Evolutionary conservation across 1,284 basidiomycete genomes (phyloP), one percentile per base, ranked within the genome.

Genomic region (Ganoderma lucidum): DNA sequence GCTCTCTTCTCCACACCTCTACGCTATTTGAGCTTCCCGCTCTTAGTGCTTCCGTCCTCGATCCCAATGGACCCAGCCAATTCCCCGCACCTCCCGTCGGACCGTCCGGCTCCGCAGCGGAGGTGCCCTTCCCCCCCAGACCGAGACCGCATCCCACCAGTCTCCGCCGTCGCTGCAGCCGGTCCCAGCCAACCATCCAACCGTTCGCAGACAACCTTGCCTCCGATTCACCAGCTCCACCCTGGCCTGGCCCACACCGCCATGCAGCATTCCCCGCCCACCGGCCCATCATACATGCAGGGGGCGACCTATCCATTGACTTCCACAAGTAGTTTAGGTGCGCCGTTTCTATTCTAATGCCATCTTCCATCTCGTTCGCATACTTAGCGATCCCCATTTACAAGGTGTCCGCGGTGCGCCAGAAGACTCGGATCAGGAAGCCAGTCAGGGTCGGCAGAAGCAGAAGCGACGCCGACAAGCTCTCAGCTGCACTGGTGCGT

Each of bases 391-490:
- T 53, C 37, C 62, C 9, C 19, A 53, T 44, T 42, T 28, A 23
- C 41, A 66, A 76, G 78, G 75, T 35, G 65, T 72, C 55, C 75
- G 74, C 30, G 68, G 70, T 28, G 73, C 71, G 32, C 73, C 75
- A 10, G 77, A 79, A 59, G 88, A 89, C 45, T 87, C 86, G 56
- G 84, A 83, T 64, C 76, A 77, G 14, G 88, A 90, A 58, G 80
- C 76, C 48, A 85, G 88, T 59, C 84, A 83, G 65, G 84, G 83
- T 30, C 90, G 87, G 14, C 89, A 88, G 39, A 92, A 92, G 83
- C 93, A 92, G 86, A 93, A 91, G 79, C 83, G 92, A 63, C 83
- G 91, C 65, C 82, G 92, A 65, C 92, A 93, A 76, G 90, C 91
- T 48, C 80, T 93, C 74, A 93, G 91, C 75, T 93, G 92, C 80